Base-by-base conservation (phyloP, 345 rosid genomes). In the Pistacia vera region DNA sequence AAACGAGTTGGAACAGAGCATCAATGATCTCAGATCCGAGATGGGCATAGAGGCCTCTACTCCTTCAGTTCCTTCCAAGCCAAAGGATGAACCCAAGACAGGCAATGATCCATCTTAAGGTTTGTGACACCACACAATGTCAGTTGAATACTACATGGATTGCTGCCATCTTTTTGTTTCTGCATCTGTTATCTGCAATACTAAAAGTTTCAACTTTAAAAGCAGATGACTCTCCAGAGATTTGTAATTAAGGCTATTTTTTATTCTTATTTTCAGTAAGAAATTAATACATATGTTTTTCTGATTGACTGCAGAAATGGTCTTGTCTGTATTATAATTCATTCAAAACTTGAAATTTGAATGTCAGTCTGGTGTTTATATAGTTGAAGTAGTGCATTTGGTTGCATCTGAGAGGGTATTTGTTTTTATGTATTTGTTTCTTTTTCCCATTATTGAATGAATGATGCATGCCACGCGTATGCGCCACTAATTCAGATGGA, bases 1-100 rank as follows among this genome's bases (percentile, higher is more conserved):
- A 68, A 90, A 90, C 75, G 93, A 95, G 77, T 83, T 91, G 83
- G 97, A 95, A 87, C 91, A 89, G 81, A 91, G 92, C 88, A 85
- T 95, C 82, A 88, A 89, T 36, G 97, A 90, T 61, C 89, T 93
- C 66, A 81, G 86, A 82, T 78, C 87, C 2, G 99, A 95, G 87
- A 89, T 91, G 92, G 94, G 93, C 41, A 85, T 88, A 68, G 98
- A 93, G 71, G 90, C 90, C 73, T 79, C 93, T 52, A 90, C 98
- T 57, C 87, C 92, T 46, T 80, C 90, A n/a, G 75, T 63, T 9
- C 84, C 84, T 48, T 44, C 79, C 77, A 89, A 81, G 77, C 81
- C 78, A 20, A 83, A 89, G 63, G 89, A 85, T 35, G 91, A 84
- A 57, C 79, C 92, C 80, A 89, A 89, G 75, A 63, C 90, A 74